Percentiles rank a stretch among this genome's conserved stretches.
phyloP scores from a whole-genome alignment of 352 stramenopile species.

The Pythium guiyangense region DNA sequence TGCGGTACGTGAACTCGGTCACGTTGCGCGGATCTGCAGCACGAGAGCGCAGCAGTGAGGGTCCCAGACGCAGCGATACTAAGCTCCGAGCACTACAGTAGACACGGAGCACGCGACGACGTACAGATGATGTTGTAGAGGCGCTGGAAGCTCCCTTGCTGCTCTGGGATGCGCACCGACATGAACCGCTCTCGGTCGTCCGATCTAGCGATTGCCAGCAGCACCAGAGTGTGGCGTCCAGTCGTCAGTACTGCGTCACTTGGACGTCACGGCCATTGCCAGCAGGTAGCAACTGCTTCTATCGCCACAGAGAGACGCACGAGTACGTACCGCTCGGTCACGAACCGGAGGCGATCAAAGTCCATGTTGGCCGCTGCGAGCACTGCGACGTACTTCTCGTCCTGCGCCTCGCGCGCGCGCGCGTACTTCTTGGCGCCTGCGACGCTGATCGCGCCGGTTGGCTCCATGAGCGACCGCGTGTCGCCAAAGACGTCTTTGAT shows the following conservation, averaged over 20 bases:
- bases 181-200: constrained; percentile 96
- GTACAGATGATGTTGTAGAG: constrained; percentile 78
- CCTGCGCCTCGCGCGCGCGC: constrained; percentile 24
- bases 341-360: constrained; percentile 98
- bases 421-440: constrained; percentile 96
- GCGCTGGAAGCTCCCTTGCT: constrained; percentile 88
- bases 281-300: not conserved
- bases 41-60: not conserved
- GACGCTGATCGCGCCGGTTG: constrained; percentile 92
- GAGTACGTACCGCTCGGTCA: constrained; percentile 66
- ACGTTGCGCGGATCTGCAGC: constrained; percentile 71
- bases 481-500: constrained; percentile 93
- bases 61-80: not conserved
- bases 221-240: not conserved
- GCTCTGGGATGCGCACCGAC: constrained; percentile 94
- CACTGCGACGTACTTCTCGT: constrained; percentile 92
- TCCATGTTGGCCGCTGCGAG: constrained; percentile 99
- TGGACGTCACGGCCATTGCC: not conserved
- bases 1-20: constrained; percentile 98
- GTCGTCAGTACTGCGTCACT: not conserved
- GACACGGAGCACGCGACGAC: no score
- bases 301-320: no score
- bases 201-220: constrained; percentile 31
- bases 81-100: no score
- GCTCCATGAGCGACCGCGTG: constrained; percentile 94